Evolutionary conservation across 306 rosid genomes (phyloP).

Genomic region (Dryas drummondii): DNA sequence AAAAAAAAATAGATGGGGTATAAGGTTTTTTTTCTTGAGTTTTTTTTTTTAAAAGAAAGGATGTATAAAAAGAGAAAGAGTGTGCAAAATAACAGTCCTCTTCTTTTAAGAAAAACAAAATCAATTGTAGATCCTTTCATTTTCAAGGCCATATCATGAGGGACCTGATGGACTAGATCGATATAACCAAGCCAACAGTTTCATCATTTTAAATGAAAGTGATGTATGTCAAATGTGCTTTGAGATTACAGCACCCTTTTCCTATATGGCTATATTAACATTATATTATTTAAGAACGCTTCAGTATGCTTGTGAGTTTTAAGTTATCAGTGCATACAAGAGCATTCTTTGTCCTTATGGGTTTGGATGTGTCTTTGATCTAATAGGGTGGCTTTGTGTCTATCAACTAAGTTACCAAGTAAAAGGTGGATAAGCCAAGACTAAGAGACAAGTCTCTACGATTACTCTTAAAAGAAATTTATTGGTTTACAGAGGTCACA

Average conservation of each 20-base stretch:
- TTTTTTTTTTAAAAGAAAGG: too few species aligned
- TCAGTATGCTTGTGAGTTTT: too few species aligned
- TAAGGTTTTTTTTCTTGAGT: too few species aligned
- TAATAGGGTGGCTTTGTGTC: not conserved
- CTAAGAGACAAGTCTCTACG: not conserved
- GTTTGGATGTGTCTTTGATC: not conserved
- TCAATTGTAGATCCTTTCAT: not conserved
- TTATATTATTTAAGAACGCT: not conserved
- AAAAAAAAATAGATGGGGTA: too few species aligned
- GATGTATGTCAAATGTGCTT: too few species aligned
- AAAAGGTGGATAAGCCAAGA: conserved; percentile 5
- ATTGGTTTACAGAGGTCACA: not conserved
- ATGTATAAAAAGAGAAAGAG: too few species aligned
- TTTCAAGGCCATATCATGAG: not conserved
- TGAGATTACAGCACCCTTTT: too few species aligned
- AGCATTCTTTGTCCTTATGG: not conserved
- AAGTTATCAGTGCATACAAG: not conserved
- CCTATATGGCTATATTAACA: not conserved
- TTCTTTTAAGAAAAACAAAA: not conserved
- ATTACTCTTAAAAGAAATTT: not conserved
- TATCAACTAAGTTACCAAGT: not conserved
- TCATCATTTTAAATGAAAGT: too few species aligned
- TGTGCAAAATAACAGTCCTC: too few species aligned
- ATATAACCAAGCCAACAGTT: not conserved
- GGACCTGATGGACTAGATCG: not conserved